Evolutionary conservation across 1,284 basidiomycete genomes (phyloP).

Genomic region (Irpex sp.): DNA sequence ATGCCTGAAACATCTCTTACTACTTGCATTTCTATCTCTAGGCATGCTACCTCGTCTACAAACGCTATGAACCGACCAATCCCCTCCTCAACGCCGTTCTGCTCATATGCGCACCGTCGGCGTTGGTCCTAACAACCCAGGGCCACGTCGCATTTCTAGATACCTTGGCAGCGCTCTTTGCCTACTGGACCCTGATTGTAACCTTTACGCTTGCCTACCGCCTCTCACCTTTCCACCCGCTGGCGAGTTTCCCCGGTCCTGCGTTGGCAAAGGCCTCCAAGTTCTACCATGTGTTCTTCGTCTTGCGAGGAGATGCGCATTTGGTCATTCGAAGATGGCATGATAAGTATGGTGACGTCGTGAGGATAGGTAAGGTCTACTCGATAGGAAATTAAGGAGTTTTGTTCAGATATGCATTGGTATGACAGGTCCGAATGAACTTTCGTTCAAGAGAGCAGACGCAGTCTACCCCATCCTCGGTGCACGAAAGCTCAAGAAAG

Average conservation of each 20-base stretch:
- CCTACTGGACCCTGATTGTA: not conserved
- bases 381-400: not conserved
- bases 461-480: conserved; percentile 13
- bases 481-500: conserved; percentile 11
- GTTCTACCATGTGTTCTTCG: conserved; percentile 12
- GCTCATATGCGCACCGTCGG: not conserved
- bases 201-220: not conserved
- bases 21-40: no score
- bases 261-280: conserved; percentile 14
- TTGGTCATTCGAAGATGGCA: conserved; percentile 12
- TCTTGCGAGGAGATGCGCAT: conserved; percentile 7
- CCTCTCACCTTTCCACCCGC: not conserved
- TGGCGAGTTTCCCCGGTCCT: not conserved
- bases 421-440: conserved; percentile 17
- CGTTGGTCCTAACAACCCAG: not conserved
- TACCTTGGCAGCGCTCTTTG: not conserved
- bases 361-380: not conserved
- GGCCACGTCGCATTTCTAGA: not conserved
- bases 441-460: conserved; percentile 13
- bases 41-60: conserved; percentile 1
- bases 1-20: not conserved
- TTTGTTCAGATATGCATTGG: not conserved
- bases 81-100: not conserved
- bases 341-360: conserved; percentile 14
- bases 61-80: conserved; percentile 1